Evolutionary conservation across 176 grass and related monocot genomes (phyloP).

Genomic region (Musa itinerans): DNA sequence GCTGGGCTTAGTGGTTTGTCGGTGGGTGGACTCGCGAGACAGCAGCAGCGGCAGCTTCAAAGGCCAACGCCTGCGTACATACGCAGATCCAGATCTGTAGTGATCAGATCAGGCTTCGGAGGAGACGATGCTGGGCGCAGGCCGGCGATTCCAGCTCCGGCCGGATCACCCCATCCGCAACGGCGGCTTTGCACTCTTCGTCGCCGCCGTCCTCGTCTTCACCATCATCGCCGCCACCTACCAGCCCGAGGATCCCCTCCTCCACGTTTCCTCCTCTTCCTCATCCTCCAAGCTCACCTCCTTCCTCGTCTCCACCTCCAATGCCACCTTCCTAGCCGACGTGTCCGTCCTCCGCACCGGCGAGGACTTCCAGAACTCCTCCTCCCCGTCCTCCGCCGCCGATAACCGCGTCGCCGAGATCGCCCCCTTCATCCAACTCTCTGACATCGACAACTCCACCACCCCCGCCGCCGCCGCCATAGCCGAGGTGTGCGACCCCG

Average conservation of each 20-base stretch:
- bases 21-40: background rate
- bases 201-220: constrained; percentile 75
- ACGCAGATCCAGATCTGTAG: background rate
- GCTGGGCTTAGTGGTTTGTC: background rate
- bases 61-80: background rate
- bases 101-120: background rate
- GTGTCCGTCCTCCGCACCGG: constrained; percentile 81
- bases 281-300: constrained; percentile 72
- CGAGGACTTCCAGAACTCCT: constrained; percentile 53
- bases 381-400: background rate
- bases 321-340: constrained; percentile 62
- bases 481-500: constrained; percentile 11
- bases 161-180: constrained; percentile 19
- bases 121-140: background rate
- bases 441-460: constrained; percentile 33
- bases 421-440: constrained; percentile 60
- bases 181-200: constrained; percentile 79
- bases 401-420: constrained; percentile 1
- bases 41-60: background rate
- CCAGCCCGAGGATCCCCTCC: constrained; percentile 83
- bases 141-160: background rate
- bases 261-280: constrained; percentile 63
- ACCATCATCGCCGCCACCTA: constrained; percentile 77
- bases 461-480: constrained; percentile 16
- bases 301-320: constrained; percentile 80